phyloP scores from a whole-genome alignment of 2,329 filamentous ascomycete genomes.

The Ophiostoma perfectum region DNA sequence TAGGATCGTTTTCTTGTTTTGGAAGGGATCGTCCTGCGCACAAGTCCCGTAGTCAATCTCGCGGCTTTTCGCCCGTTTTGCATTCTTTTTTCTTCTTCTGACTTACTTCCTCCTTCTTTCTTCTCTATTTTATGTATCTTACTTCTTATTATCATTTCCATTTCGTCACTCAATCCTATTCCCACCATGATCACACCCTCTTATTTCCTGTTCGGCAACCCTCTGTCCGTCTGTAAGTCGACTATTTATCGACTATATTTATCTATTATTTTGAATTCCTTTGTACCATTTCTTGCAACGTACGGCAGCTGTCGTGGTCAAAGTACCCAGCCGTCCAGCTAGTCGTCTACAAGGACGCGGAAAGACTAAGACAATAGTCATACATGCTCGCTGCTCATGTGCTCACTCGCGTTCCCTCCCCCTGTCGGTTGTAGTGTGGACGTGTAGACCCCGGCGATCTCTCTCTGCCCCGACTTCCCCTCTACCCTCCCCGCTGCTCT shows the following conservation, averaged over 20 bases:
- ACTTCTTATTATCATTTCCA: too few species aligned
- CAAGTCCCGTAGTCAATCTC: neutral
- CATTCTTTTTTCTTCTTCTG: neutral
- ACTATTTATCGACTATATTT: too few species aligned
- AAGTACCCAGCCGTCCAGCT: neutral
- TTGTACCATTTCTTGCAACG: too few species aligned
- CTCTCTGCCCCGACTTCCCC: neutral
- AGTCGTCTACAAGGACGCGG: neutral
- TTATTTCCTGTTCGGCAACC: too few species aligned
- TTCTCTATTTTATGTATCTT: too few species aligned
- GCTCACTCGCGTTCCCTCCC: neutral
- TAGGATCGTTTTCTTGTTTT: neutral
- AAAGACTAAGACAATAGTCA: neutral
- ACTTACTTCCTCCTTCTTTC: too few species aligned
- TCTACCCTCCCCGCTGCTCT: neutral
- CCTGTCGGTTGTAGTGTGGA: neutral
- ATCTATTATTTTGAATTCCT: too few species aligned
- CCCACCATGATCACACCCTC: too few species aligned
- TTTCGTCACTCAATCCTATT: too few species aligned
- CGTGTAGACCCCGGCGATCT: neutral
- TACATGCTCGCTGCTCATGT: neutral
- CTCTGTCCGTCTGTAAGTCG: too few species aligned
- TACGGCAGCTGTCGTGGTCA: too few species aligned
- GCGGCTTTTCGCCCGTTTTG: conserved; percentile 6
- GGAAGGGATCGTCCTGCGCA: neutral